phyloP scores from a whole-genome alignment of 805 yeast species.

The Schwanniomyces polymorphus region DNA sequence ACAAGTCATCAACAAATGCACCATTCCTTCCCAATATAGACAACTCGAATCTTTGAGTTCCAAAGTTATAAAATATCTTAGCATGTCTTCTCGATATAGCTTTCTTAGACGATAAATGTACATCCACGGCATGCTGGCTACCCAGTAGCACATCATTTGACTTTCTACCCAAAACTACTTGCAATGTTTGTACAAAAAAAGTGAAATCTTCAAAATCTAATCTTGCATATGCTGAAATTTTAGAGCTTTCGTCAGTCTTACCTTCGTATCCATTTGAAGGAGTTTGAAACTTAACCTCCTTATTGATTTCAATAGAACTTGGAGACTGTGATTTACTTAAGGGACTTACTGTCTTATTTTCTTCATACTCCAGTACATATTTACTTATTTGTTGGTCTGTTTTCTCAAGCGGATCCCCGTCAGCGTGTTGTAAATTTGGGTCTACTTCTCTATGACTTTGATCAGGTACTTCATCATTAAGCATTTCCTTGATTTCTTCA shows the following conservation, averaged over 20 bases:
- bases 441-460: background rate
- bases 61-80: conserved; percentile 93
- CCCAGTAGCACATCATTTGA: conserved; percentile 57
- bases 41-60: conserved; percentile 90
- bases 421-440: conserved; percentile 6
- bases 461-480: conserved; percentile 4
- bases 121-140: conserved; percentile 79
- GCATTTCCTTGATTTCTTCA: conserved; percentile 10
- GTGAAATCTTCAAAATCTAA: conserved; percentile 91
- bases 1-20: conserved; percentile 90
- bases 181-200: conserved; percentile 94
- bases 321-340: conserved; percentile 16
- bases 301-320: background rate
- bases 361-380: conserved; percentile 1
- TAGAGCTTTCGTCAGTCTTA: conserved; percentile 15
- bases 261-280: conserved; percentile 14
- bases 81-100: conserved; percentile 95
- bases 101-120: conserved; percentile 87
- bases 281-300: conserved; percentile 5
- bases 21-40: conserved; percentile 94
- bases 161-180: conserved; percentile 88
- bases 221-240: conserved; percentile 65
- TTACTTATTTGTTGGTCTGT: conserved; percentile 3
- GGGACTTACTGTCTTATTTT: conserved; percentile 8
- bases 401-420: conserved; percentile 12